These are phyloP conservation scores for Microsporum audouinii DNA, from an alignment of 2,329 filamentous ascomycete genomes.

Conservation along the genomic window DNA sequence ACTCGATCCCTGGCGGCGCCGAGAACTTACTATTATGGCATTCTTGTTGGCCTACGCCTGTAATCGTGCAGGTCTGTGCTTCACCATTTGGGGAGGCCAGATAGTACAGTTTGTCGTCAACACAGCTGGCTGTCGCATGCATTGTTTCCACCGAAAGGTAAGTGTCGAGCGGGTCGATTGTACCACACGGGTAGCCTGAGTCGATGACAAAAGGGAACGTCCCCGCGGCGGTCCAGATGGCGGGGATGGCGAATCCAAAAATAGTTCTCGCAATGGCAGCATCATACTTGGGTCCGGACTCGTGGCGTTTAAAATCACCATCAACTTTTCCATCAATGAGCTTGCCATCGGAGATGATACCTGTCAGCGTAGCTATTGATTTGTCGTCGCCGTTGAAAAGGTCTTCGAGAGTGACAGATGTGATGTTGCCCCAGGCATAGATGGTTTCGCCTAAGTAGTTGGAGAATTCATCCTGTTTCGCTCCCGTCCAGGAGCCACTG, in stretches of 20 bases:
- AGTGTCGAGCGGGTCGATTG: neutral
- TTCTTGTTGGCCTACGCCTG: neutral
- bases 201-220: constrained; percentile 11
- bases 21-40: neutral
- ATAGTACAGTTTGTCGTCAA: constrained; percentile 10
- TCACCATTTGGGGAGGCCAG: constrained; percentile 12
- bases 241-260: constrained; percentile 1
- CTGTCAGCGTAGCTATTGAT: neutral
- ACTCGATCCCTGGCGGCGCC: neutral
- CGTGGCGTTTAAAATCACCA: neutral
- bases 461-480: neutral
- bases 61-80: constrained; percentile 15
- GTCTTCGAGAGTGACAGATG: neutral
- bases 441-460: neutral
- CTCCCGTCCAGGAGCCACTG: neutral
- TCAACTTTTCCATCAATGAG: constrained; percentile 2
- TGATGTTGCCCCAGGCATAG: neutral
- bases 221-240: neutral
- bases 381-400: neutral
- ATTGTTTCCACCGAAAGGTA: constrained; percentile 4
- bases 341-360: constrained; percentile 2
- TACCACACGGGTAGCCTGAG: constrained; percentile 12
- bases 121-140: constrained; percentile 5
- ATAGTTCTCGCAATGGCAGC: neutral
- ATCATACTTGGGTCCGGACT: neutral